Conservation (phyloP, 768 basidiomycete genomes). For the Pulveroboletus sp. region DNA sequence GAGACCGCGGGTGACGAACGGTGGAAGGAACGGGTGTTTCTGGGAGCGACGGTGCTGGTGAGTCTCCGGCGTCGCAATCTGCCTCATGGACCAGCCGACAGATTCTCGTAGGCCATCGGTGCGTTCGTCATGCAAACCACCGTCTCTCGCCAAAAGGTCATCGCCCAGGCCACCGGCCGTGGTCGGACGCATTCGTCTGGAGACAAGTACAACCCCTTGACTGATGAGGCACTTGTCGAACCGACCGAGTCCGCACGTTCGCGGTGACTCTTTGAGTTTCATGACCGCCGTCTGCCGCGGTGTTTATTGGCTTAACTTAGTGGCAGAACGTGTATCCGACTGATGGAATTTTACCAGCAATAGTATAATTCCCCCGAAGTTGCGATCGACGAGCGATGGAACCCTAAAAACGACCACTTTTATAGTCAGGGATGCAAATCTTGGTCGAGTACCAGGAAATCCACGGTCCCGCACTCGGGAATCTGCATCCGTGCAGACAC, state of each 20-base stretch:
- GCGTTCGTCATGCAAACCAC: conserved; percentile 34
- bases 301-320: not conserved
- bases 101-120: conserved; percentile 28
- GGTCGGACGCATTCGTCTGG: conserved; percentile 4
- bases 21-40: conserved; percentile 62
- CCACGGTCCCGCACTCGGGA: too few relatives aligned
- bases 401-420: too few relatives aligned
- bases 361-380: not conserved
- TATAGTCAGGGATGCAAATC: too few relatives aligned
- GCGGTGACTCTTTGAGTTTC: too few relatives aligned
- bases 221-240: conserved; percentile 25
- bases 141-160: conserved; percentile 29
- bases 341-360: not conserved
- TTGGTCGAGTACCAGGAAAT: too few relatives aligned
- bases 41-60: conserved; percentile 54
- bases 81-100: not conserved
- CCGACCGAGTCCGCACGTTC: conserved; percentile 1
- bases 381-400: not conserved
- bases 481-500: too few relatives aligned
- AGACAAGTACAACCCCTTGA: conserved; percentile 2
- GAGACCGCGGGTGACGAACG: conserved; percentile 48
- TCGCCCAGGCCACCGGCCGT: conserved; percentile 17
- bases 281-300: too few relatives aligned
- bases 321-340: not conserved
- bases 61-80: conserved; percentile 4